Percentiles rank a stretch among this genome's conserved stretches.
Conservation (phyloP, 106 monocot genomes). For the Platanthera zijinensis region DNA sequence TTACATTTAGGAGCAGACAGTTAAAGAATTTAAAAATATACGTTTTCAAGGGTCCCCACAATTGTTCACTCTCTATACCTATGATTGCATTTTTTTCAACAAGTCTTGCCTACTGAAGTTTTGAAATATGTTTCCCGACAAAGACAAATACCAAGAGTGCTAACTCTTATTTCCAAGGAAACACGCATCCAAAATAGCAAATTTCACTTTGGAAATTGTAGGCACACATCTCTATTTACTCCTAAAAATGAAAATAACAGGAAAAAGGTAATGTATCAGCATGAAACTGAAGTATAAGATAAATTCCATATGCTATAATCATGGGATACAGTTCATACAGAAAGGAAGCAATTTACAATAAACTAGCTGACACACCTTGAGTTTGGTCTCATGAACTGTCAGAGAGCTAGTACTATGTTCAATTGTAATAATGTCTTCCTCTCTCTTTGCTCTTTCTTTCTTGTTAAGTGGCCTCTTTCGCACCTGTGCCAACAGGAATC, state of each 20-base stretch:
- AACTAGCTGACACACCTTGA: constrained; percentile 46
- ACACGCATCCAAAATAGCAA: neutral
- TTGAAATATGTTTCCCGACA: neutral
- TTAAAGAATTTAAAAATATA: neutral
- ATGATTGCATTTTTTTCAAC: neutral
- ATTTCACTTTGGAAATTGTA: neutral
- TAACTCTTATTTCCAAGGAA: neutral
- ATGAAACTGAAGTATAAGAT: neutral
- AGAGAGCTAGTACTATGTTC: constrained; percentile 46
- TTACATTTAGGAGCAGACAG: neutral
- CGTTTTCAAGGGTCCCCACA: neutral
- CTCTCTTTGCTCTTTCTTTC: constrained; percentile 84
- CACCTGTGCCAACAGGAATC: constrained; percentile 37
- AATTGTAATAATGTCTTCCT: constrained; percentile 83
- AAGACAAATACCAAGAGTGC: neutral
- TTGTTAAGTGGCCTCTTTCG: constrained; percentile 93
- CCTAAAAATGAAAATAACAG: neutral
- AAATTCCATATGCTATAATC: neutral
- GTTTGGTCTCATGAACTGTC: constrained; percentile 87
- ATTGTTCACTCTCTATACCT: neutral
- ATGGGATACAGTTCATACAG: neutral
- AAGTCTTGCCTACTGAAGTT: neutral
- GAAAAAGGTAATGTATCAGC: neutral
- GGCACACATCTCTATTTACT: neutral
- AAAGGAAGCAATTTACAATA: neutral